Evolutionary conservation across 768 basidiomycete genomes (phyloP).

Genomic region (Suillus paluster): DNA sequence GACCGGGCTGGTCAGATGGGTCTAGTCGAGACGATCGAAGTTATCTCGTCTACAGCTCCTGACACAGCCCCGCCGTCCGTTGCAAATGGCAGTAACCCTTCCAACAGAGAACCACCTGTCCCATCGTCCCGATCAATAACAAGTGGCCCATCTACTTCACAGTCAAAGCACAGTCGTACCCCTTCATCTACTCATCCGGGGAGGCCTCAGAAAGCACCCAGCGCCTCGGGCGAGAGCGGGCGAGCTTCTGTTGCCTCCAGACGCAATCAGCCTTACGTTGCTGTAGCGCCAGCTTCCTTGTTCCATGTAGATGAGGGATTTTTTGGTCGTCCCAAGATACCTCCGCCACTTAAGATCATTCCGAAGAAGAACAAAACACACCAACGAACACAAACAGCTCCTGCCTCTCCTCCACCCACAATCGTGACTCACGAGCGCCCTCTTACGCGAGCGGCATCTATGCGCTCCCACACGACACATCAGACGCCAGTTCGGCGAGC

Average conservation of each 20-base stretch:
- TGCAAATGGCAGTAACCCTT: not conserved
- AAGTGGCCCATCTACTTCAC: not conserved
- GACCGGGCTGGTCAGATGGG: not conserved
- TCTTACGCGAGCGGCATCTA: not conserved
- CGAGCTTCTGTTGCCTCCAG: not conserved
- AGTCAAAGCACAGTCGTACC: not conserved
- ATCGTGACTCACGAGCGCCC: not conserved
- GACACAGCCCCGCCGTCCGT: no score
- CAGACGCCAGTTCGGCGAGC: not conserved
- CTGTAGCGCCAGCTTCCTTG: not conserved
- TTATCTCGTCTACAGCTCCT: not conserved
- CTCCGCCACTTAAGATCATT: conserved; percentile 17
- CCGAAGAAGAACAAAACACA: conserved; percentile 13
- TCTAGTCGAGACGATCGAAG: not conserved
- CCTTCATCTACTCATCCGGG: no score
- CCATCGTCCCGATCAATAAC: not conserved
- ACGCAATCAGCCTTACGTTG: not conserved
- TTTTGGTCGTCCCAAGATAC: conserved; percentile 26
- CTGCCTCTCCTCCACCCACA: not conserved
- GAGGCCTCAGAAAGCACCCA: not conserved
- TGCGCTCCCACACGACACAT: not conserved
- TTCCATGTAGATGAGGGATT: conserved; percentile 24
- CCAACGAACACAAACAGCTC: conserved; percentile 14
- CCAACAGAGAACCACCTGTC: not conserved
- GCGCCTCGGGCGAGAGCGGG: not conserved